Base-by-base conservation (phyloP, 768 basidiomycete species). In the Leucogyrophana mollusca region DNA sequence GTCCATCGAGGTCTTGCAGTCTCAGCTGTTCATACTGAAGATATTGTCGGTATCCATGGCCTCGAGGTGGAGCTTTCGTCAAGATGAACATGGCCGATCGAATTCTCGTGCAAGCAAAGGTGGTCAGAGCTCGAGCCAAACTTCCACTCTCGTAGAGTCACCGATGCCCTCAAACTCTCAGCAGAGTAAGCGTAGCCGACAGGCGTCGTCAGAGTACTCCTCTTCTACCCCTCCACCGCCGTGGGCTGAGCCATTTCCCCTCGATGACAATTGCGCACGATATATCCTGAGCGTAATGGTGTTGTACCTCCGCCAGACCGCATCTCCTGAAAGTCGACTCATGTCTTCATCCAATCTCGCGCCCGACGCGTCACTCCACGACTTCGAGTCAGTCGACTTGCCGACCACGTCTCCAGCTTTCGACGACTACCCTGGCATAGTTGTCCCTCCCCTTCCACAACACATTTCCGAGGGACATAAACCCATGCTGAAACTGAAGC, bases 221-320 rank as follows among this genome's bases (percentile, higher is more conserved):
- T 51, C 57, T 21, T 58, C 67, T 18, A 55, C 60, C 10, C 57
- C 67, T 0, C 66, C 72, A 38, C 62, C 72, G 20, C 58, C 67
- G n/a, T 79, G 74, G 70, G 67, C 77, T 18, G 90, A 91, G 54
- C 79, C 84, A 14, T 72, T 80, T 4, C 80, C 88, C 1, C 72
- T 95, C 32, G 88, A 94, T 50, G 93, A 94, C 50, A 73, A 76
- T 27, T 85, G 89, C 54, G 90, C 89, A 20, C 81, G 78, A 61
- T 91, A 92, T 61, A 76, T 92, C 36, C 70, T 94, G 43, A 84
- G 82, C 60, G 84, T 93, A 35, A 83, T 94, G 80, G 77, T 90
- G 14, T 67, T 85, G n/a, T 90, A 88, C 61, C 76, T 92, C 27
- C 79, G 89, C 14, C 84, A 90, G 60, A 85, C 86, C 0, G 72